Percentiles rank a stretch among this genome's conserved stretches.
These are phyloP conservation scores for Maudiozyma humilis DNA, from an alignment of 1,139 yeast genomes.

Conservation along the genomic window DNA sequence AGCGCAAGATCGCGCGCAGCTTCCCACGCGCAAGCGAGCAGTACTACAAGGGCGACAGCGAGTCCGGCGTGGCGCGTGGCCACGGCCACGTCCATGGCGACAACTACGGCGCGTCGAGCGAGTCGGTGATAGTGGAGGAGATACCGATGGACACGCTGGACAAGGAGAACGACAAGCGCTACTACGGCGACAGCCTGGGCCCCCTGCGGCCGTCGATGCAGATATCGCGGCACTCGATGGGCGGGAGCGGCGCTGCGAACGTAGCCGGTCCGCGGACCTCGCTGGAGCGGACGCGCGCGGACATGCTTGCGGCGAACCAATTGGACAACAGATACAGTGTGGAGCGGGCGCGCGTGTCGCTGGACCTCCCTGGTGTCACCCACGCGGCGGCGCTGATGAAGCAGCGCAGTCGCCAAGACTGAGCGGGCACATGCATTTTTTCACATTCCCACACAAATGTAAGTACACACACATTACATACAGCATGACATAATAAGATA, in stretches of 20 bases:
- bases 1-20: slow-evolving; percentile 27
- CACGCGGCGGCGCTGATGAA: slow-evolving; percentile 29
- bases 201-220: background rate
- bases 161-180: slow-evolving; percentile 1
- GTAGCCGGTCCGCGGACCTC: slow-evolving; percentile 26
- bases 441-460: slow-evolving; percentile 6
- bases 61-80: too few species aligned
- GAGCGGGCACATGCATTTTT: background rate
- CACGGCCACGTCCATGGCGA: too few species aligned
- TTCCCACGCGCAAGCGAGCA: background rate
- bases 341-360: slow-evolving; percentile 34
- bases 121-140: slow-evolving; percentile 23
- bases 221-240: background rate
- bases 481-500: background rate
- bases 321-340: slow-evolving; percentile 33
- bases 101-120: slow-evolving; percentile 6
- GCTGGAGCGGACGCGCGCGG: slow-evolving; percentile 32
- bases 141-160: slow-evolving; percentile 27
- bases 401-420: slow-evolving; percentile 1
- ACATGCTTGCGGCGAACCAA: slow-evolving; percentile 32
- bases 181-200: background rate
- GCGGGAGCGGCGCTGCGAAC: background rate
- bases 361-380: slow-evolving; percentile 35
- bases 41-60: background rate
- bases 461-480: background rate